phyloP scores from a whole-genome alignment of 2,329 filamentous ascomycete genomes.

The Apiospora koreana region DNA sequence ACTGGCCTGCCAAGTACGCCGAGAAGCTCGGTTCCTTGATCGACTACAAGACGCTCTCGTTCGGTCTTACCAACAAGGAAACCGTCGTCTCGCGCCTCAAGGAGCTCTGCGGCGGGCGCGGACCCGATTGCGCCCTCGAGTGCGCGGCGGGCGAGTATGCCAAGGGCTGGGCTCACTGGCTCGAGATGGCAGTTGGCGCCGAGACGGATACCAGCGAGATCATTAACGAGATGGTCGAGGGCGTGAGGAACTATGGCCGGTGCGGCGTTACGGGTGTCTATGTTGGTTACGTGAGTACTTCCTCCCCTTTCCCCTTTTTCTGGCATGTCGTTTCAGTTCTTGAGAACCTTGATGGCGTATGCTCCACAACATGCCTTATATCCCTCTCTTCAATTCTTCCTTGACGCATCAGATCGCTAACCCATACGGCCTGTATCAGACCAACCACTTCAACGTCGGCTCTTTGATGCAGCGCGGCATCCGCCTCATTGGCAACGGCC shows the following conservation, averaged over 20 bases:
- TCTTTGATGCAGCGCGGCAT: slow-evolving; percentile 86
- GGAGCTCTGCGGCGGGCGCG: slow-evolving; percentile 70
- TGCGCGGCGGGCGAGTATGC: slow-evolving; percentile 62
- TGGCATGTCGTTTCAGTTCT: neutral
- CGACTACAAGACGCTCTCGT: slow-evolving; percentile 63
- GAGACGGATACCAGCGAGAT: slow-evolving; percentile 87
- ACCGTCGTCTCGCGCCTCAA: slow-evolving; percentile 74
- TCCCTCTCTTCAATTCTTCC: neutral
- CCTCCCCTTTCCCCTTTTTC: neutral
- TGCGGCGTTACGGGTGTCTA: slow-evolving; percentile 76
- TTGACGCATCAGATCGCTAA: too few species aligned
- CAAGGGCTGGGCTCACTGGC: slow-evolving; percentile 61
- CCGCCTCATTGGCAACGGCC: slow-evolving; percentile 68
- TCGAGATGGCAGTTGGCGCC: slow-evolving; percentile 61
- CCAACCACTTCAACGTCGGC: slow-evolving; percentile 82
- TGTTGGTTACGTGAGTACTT: slow-evolving; percentile 54
- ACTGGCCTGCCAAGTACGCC: slow-evolving; percentile 50
- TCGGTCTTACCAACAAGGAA: slow-evolving; percentile 56
- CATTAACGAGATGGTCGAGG: slow-evolving; percentile 76
- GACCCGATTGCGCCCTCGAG: slow-evolving; percentile 67
- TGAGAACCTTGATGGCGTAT: slow-evolving; percentile 7
- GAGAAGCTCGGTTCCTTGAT: slow-evolving; percentile 62
- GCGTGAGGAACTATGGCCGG: slow-evolving; percentile 71
- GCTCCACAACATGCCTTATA: neutral
- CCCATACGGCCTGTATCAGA: slow-evolving; percentile 41